Base-by-base conservation (phyloP, 2,329 filamentous ascomycete genomes). In the Exophiala phaeomuriformis region DNA sequence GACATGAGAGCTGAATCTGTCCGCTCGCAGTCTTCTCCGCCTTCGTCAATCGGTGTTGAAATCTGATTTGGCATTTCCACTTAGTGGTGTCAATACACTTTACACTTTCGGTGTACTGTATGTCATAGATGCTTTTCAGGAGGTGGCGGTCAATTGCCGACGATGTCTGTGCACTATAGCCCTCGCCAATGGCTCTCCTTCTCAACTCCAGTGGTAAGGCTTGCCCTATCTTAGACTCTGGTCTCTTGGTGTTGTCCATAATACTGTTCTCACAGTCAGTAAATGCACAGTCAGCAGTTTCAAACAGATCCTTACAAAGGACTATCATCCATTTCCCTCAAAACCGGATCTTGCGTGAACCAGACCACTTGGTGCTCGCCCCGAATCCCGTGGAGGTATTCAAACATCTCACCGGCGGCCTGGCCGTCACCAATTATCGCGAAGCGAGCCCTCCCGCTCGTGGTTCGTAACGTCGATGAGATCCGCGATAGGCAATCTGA, bases 361-460 rank as follows among this genome's bases (percentile, higher is more conserved):
- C 58, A 61, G 28, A 43, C 32, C 41, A 55, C 54, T 9, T 56
- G 29, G 7, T 60, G 55, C 10, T 52, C 41, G 10, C 50, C 54
- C 19, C 51, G 44, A 6, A 55, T 53, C 5, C 47, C 48, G 40
- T 62, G 58, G 10, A 62, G 42, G 27, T 55, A 39, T 8, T 50
- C 41, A 37, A 60, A 61, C 4, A 52, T 42, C 36, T 62, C 60
- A 3, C 56, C 60, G 10, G 60, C 60, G 7, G 39, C 45, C 43
- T 59, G 53, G 12, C 56, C 56, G 27, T 62, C 52, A 19, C 60
- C 60, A 30, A 62, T 35, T 28, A 62, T 50, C 9, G 58, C 60
- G 31, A 62, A 51, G 3, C 43, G 48, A 33, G 30, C 31, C 28
- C 19, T 45, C 32, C 41, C 37, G 27, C 28, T 12, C 19, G 37